A percentile compares a stretch with the other conserved stretches of the same genome.
Evolutionary conservation across 2,329 filamentous ascomycete species (phyloP).

Genomic region (Torrubiella hemipterigena): DNA sequence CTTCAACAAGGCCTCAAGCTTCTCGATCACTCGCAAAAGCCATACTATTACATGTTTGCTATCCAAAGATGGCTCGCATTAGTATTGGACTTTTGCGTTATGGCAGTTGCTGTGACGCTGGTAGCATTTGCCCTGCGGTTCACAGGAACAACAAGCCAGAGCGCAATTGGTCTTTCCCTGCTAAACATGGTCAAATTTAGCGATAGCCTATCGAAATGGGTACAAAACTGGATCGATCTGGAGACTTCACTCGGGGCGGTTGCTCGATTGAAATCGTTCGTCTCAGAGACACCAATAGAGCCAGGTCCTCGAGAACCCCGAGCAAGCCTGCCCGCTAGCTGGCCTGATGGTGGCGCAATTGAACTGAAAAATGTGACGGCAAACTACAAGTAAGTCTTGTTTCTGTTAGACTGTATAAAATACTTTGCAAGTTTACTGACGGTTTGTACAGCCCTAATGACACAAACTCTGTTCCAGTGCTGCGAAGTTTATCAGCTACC

Average conservation of each 20-base stretch:
- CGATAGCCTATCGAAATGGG: conserved; percentile 11
- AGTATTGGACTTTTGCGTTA: not conserved
- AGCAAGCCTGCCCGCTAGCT: conserved; percentile 9
- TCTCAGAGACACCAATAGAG: not conserved
- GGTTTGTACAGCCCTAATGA: not conserved
- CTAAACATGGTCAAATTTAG: conserved; percentile 11
- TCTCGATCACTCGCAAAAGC: not conserved
- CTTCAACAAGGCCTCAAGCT: not conserved
- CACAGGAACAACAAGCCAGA: not conserved
- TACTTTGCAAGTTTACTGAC: not conserved
- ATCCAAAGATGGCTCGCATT: not conserved
- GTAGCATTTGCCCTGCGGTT: not conserved
- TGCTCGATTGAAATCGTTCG: not conserved
- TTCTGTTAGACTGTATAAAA: not conserved
- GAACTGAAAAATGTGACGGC: conserved; percentile 12
- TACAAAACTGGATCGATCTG: conserved; percentile 13
- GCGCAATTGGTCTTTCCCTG: not conserved
- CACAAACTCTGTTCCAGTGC: not conserved
- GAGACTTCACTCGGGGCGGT: not conserved
- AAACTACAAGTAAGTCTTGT: conserved; percentile 7
- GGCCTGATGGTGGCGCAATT: conserved; percentile 15
- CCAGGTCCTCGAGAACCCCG: conserved; percentile 7
- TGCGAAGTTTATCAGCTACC: not conserved
- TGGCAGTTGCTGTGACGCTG: not conserved
- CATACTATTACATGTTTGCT: not conserved